Evolutionary conservation across 345 rosid species (phyloP), one percentile per base, ranked within the genome.

Genomic region (Ceriops tagal): DNA sequence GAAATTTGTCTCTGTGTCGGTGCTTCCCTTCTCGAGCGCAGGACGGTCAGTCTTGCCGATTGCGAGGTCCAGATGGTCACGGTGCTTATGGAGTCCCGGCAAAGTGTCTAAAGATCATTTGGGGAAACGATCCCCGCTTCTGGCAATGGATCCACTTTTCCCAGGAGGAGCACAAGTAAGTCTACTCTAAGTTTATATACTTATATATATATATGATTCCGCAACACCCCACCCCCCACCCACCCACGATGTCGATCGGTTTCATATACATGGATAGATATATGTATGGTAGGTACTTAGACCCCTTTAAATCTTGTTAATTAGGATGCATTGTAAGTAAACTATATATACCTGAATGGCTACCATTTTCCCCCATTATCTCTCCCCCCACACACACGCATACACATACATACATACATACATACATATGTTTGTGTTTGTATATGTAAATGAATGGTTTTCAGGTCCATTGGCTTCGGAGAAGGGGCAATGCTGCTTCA

Each of bases 91-190:
- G 4, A 10, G 55, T 77, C 27, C 68, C 74, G 9, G 74, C 15
- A 4, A 73, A 63, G 64, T 71, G 68, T 77, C 71, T 77, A 0
- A 65, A 69, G 49, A 73, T 77, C 49, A 64, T 46, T 15, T 73
- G 80, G 77, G 80, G 71, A 31, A 69, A 77, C 16, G 80, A 68
- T 72, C 32, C 67, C 57, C 63, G 74, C 3, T 77, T 52, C 24
- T 77, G 80, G 80, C 59, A 68, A 2, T 53, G 31, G 71, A 68
- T 46, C 61, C 15, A 26, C 8, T 73, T 72, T 22, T 58, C 67
- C 0, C 71, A 53, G 24, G 55, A 35, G 10, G 65, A 59, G 21
- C 39, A 11, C 1, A 30, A 49, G 80, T 72, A 64, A 52, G 66
- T 20, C 30, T 1, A 19, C 15, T 2, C 19, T 18, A 1, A 2